These are phyloP conservation scores for Penicillium angulare DNA, from an alignment of 495 filamentous ascomycete species.

Conservation along the genomic window DNA sequence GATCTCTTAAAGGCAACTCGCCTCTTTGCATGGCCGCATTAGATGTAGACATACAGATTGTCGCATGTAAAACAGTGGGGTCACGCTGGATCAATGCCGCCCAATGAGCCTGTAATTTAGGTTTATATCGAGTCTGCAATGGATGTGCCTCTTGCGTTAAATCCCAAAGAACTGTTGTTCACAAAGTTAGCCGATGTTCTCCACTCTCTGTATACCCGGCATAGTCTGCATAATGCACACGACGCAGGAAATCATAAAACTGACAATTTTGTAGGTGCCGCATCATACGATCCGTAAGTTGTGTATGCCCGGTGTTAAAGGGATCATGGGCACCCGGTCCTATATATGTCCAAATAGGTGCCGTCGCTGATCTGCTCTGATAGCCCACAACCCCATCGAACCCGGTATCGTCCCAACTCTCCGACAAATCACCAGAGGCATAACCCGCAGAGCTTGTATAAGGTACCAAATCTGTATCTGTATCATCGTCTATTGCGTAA, in stretches of 20 bases:
- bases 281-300: constrained; percentile 43
- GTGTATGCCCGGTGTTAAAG: constrained; percentile 42
- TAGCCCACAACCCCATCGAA: constrained; percentile 15
- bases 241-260: constrained; percentile 2
- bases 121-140: constrained; percentile 37
- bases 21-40: constrained; percentile 40
- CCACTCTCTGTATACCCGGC: no score
- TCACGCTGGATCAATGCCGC: constrained; percentile 37
- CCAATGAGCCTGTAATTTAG: constrained; percentile 43
- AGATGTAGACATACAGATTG: constrained; percentile 44
- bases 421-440: constrained; percentile 5
- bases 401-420: constrained; percentile 7
- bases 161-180: constrained; percentile 41
- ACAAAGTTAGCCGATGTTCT: constrained; percentile 4
- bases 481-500: constrained; percentile 5
- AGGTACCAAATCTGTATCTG: constrained; percentile 11
- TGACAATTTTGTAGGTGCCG: constrained; percentile 43
- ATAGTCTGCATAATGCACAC: no score
- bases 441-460: constrained; percentile 3
- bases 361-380: neutral
- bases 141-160: constrained; percentile 43
- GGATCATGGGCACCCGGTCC: constrained; percentile 40
- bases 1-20: constrained; percentile 38
- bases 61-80: constrained; percentile 42
- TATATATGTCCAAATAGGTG: constrained; percentile 26